phyloP scores from a whole-genome alignment of 176 grass and related monocot species.

The Dendrocalamus sinicus region DNA sequence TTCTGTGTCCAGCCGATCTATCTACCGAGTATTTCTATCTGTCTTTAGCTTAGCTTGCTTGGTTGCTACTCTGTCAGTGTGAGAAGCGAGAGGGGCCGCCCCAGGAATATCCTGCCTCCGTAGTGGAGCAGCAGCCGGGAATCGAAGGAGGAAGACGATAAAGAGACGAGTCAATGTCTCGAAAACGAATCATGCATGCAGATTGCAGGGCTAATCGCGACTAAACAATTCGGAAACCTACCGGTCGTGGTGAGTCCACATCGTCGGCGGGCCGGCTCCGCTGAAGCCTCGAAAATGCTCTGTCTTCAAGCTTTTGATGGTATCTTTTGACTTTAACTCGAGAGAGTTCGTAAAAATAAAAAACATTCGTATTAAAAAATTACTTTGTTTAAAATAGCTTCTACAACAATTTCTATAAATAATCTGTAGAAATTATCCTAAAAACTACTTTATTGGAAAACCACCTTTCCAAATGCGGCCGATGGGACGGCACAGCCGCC shows the following conservation, averaged over 20 bases:
- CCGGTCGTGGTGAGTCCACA: slow-evolving; percentile 35
- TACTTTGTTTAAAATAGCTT: too few species aligned
- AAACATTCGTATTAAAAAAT: too few species aligned
- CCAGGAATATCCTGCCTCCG: not conserved
- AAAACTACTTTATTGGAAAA: too few species aligned
- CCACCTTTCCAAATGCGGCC: not conserved
- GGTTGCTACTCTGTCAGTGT: not conserved
- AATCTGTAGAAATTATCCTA: too few species aligned
- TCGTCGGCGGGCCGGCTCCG: not conserved
- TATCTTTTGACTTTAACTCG: too few species aligned
- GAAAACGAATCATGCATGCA: slow-evolving; percentile 18
- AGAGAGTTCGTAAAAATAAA: too few species aligned
- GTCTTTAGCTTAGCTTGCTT: not conserved
- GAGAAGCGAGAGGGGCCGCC: not conserved
- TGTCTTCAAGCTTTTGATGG: too few species aligned
- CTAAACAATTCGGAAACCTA: not conserved
- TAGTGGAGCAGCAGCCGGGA: not conserved
- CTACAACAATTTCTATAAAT: too few species aligned
- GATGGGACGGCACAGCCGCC: slow-evolving; percentile 8
- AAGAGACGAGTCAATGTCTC: slow-evolving; percentile 3
- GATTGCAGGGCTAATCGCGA: not conserved
- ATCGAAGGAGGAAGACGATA: not conserved
- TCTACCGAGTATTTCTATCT: too few species aligned
- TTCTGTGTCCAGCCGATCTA: not conserved
- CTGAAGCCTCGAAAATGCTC: too few species aligned